These are phyloP conservation scores for Saussurea involucrata DNA, from an alignment of 129 eudicot genomes.

Conservation along the genomic window DNA sequence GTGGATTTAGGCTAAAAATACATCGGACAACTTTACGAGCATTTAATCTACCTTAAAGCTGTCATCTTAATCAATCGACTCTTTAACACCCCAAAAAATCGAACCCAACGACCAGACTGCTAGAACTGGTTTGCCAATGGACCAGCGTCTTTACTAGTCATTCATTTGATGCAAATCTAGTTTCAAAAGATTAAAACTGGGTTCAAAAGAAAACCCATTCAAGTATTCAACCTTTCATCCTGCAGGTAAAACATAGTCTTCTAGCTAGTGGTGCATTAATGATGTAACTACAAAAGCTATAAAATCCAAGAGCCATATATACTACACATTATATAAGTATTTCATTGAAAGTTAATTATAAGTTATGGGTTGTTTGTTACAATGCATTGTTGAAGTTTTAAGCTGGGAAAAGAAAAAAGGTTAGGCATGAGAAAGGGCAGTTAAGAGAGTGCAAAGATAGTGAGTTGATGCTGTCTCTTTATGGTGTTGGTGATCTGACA, in stretches of 20 bases:
- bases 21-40: no score
- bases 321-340: background rate
- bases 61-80: background rate
- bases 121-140: no score
- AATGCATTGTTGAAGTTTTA: background rate
- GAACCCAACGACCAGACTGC: no score
- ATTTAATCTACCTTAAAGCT: no score
- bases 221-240: background rate
- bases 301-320: background rate
- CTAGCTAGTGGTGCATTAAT: background rate
- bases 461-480: constrained; percentile 7
- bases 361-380: background rate
- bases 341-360: background rate
- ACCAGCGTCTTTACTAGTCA: background rate
- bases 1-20: no score
- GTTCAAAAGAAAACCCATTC: background rate
- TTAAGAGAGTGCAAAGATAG: background rate
- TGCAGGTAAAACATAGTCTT: background rate
- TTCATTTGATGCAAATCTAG: background rate
- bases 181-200: background rate
- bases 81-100: no score
- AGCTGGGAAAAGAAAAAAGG: background rate
- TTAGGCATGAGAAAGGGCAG: background rate
- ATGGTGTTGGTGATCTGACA: constrained; percentile 24
- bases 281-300: background rate